phyloP scores from a whole-genome alignment of 2,329 filamentous ascomycete species.

The Zymoseptoria passerinii region DNA sequence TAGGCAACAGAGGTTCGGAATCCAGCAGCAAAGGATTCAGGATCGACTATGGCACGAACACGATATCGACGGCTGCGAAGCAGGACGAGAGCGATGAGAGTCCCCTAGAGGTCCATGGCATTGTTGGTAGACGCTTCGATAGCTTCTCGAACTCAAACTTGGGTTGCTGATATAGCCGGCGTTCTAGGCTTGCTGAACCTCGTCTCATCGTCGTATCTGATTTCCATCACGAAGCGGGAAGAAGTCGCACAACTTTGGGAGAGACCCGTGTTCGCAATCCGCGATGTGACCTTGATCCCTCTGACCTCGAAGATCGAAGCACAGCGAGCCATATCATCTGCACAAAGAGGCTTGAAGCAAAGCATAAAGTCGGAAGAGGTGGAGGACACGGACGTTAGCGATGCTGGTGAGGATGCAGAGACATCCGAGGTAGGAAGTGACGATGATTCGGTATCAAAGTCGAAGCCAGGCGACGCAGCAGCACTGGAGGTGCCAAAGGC shows the following conservation, averaged over 20 bases:
- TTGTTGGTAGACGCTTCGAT: conserved; percentile 46
- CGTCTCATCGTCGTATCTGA: conserved; percentile 70
- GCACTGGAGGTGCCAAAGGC: conserved; percentile 28
- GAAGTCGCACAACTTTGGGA: conserved; percentile 83
- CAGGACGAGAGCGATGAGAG: conserved; percentile 32
- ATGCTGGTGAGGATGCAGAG: conserved; percentile 21
- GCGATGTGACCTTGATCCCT: conserved; percentile 84
- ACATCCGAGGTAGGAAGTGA: conserved; percentile 24
- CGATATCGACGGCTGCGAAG: conserved; percentile 39
- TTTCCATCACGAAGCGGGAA: conserved; percentile 77
- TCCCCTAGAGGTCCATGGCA: conserved; percentile 41
- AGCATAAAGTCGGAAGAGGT: conserved; percentile 15
- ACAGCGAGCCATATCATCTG: conserved; percentile 59
- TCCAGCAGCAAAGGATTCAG: conserved; percentile 5
- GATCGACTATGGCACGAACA: conserved; percentile 38
- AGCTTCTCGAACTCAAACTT: neutral
- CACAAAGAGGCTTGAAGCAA: conserved; percentile 32
- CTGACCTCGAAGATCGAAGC: conserved; percentile 70
- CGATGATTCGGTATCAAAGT: conserved; percentile 13
- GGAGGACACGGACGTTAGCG: conserved; percentile 24
- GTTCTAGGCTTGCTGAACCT: conserved; percentile 72
- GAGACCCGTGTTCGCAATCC: conserved; percentile 75
- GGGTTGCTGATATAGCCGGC: conserved; percentile 5
- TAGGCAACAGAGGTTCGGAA: conserved; percentile 42
- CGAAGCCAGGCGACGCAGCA: conserved; percentile 15